Conservation (phyloP, 148 eudicot genomes). For the Vaccinium macrocarpon region DNA sequence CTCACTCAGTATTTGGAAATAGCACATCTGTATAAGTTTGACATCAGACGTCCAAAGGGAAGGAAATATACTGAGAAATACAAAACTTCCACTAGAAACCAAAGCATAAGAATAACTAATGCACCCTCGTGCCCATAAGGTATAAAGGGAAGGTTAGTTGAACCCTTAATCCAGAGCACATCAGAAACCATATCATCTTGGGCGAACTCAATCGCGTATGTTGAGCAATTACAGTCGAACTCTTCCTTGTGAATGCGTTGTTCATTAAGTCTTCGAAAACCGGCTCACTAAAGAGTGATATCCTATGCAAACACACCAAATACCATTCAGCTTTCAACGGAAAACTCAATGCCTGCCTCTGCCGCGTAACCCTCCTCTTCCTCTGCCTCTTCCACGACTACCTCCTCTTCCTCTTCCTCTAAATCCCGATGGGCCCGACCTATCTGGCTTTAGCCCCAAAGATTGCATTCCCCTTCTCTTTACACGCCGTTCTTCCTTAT, state of each 20-base stretch:
- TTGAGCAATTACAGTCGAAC: not conserved
- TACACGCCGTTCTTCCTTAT: slow-evolving; percentile 36
- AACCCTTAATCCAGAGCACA: not conserved
- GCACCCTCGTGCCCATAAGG: not conserved
- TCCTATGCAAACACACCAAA: not conserved
- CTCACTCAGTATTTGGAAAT: not conserved
- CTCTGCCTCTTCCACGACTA: slow-evolving; percentile 48
- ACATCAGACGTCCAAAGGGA: not conserved
- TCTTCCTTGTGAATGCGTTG: not conserved
- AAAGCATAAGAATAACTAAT: not conserved
- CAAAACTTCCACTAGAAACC: not conserved
- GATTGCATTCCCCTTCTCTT: slow-evolving; percentile 83
- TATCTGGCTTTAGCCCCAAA: slow-evolving; percentile 60
- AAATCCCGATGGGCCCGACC: slow-evolving; percentile 33
- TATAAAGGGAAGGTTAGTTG: not conserved
- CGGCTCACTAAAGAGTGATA: not conserved
- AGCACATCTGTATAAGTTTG: not conserved
- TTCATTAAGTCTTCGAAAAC: not conserved
- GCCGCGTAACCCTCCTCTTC: slow-evolving; percentile 43
- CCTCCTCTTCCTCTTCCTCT: slow-evolving; percentile 43
- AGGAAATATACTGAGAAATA: not conserved
- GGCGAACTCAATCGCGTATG: not conserved
- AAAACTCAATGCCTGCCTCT: slow-evolving; percentile 38
- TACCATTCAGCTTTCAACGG: not conserved
- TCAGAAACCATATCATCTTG: not conserved